Base-by-base conservation (phyloP, 305 asterid genomes). In the Fraxinus angustifolia region DNA sequence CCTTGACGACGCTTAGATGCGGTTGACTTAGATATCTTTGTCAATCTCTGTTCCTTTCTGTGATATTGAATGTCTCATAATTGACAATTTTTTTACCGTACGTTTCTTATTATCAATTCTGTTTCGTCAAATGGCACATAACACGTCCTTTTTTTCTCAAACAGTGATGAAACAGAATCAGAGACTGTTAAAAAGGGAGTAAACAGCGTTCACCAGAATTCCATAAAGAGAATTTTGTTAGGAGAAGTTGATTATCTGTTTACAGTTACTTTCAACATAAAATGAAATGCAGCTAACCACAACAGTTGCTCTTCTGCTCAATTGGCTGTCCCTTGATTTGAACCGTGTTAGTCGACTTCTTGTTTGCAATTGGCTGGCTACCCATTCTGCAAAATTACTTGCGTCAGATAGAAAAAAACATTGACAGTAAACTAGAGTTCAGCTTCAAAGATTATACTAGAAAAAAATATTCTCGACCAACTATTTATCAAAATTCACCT, bases 321-420 rank as follows among this genome's bases (percentile, higher is more conserved):
- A 95, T 93, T 34, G 99, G 93, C 86, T 91, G 95, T 68, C 99
- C 99, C 93, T 89, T 93, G 19, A 95, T 93, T 81, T 90, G 97
- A 76, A 93, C 99, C 3, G 93, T 88, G 85, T 84, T 87, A 40
- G 85, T 82, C 14, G 92, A 30, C 70, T 85, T 88, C 86, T 90
- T 91, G 88, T 85, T 83, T 28, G 87, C 97, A n/a, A 90, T 80
- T 60, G 95, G 93, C 90, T 90, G 97, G 87, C 81, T 91, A 70
- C 97, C 95, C 94, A 93, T 90, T 90, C 99, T 95, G 91, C 90
- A 86, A n/a, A 80, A 65, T 21, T 10, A 56, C 40, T 40, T 2
- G 58, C 19, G 26, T 72, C 60, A 83, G 71, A 45, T 2, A 73
- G 3, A 40, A 40, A n/a, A 8, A 8, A 60, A 60, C 31, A 60